phyloP scores from a whole-genome alignment of 2,329 filamentous ascomycete genomes.

The Phoma herbarum region DNA sequence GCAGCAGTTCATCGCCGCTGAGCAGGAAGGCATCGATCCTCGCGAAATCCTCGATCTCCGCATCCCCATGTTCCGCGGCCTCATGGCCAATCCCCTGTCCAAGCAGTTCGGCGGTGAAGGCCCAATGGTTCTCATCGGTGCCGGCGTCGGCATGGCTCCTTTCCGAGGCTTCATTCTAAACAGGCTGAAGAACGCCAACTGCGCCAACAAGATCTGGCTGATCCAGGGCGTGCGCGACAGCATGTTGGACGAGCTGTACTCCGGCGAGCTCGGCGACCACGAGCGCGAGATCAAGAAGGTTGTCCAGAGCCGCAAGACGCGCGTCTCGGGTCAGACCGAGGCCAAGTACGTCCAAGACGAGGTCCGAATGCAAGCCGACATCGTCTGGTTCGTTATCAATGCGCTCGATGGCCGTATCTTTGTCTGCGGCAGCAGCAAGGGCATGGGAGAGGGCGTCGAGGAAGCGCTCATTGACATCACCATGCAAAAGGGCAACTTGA shows the following conservation, averaged over 20 bases:
- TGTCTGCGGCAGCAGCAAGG: constrained; percentile 92
- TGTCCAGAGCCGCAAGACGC: constrained; percentile 61
- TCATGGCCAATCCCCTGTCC: constrained; percentile 96
- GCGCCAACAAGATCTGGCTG: constrained; percentile 97
- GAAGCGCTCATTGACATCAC: constrained; percentile 86
- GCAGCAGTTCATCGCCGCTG: constrained; percentile 72
- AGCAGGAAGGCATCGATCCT: constrained; percentile 62
- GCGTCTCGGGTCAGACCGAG: constrained; percentile 55
- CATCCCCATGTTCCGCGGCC: constrained; percentile 95
- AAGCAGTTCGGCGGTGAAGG: constrained; percentile 92
- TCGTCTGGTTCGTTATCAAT: constrained; percentile 99
- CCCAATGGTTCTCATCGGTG: constrained; percentile 96
- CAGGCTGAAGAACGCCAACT: constrained; percentile 90
- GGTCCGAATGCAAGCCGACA: constrained; percentile 85
- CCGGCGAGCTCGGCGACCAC: constrained; percentile 86
- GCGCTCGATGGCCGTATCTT: constrained; percentile 95
- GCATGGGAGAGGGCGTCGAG: constrained; percentile 98
- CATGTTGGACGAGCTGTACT: constrained; percentile 94
- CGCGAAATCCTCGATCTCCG: constrained; percentile 68
- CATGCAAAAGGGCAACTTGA: constrained; percentile 89
- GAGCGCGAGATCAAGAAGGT: constrained; percentile 58
- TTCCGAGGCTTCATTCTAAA: constrained; percentile 98
- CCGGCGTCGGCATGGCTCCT: constrained; percentile 94
- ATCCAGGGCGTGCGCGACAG: constrained; percentile 94
- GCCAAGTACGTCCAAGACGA: constrained; percentile 97